These are phyloP conservation scores for Podospora pseudopauciseta DNA, from an alignment of 495 filamentous ascomycete species.

Conservation along the genomic window DNA sequence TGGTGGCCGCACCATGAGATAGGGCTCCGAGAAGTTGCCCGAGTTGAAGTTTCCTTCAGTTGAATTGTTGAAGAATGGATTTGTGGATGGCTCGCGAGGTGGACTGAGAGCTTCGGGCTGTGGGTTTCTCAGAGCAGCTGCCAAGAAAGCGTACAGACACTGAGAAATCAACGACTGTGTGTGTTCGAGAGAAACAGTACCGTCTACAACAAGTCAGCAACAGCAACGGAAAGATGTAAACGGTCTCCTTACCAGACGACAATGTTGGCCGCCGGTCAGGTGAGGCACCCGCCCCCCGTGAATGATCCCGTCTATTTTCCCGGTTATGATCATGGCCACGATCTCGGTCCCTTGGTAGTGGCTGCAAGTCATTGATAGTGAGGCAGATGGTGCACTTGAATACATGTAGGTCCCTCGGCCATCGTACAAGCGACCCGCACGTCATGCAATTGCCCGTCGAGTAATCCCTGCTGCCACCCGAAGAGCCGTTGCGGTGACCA, in stretches of 20 bases:
- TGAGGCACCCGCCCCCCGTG: constrained; percentile 2
- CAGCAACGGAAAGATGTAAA: constrained; percentile 12
- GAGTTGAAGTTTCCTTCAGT: not conserved
- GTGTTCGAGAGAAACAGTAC: constrained; percentile 31
- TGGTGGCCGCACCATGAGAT: constrained; percentile 7
- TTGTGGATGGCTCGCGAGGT: constrained; percentile 8
- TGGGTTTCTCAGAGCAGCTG: constrained; percentile 13
- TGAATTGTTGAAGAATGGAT: not conserved
- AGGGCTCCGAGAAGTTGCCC: not conserved
- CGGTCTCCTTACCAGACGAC: constrained; percentile 3
- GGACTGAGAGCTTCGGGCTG: not conserved
- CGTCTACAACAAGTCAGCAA: not conserved
- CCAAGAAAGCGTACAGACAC: constrained; percentile 30
- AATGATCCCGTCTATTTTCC: constrained; percentile 10
- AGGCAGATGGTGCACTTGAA: constrained; percentile 85
- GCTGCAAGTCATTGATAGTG: constrained; percentile 79
- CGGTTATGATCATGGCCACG: constrained; percentile 1
- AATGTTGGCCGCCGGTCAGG: constrained; percentile 18
- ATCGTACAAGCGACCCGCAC: constrained; percentile 75
- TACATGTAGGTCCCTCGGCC: constrained; percentile 70
- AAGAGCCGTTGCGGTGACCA: constrained; percentile 28
- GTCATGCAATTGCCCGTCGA: constrained; percentile 76
- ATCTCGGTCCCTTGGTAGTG: constrained; percentile 25
- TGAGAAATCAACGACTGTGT: constrained; percentile 32
- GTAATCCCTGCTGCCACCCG: constrained; percentile 38